These are phyloP conservation scores for Coffea canephora DNA, from an alignment of 257 asterid species.

Conservation along the genomic window DNA sequence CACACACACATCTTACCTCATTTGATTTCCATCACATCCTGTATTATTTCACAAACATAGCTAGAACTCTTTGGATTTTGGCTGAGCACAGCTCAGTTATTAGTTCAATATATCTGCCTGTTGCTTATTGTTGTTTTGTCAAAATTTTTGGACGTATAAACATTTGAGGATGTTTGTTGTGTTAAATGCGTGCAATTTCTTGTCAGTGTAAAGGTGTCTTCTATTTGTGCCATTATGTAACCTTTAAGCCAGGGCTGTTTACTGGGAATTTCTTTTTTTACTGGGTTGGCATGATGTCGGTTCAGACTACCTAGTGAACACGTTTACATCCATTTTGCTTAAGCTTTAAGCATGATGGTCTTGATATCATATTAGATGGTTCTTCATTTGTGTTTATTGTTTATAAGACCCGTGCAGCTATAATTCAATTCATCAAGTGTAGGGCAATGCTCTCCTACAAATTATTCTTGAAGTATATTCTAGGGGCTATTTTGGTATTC, in stretches of 20 bases:
- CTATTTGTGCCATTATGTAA: not conserved
- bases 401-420: not conserved
- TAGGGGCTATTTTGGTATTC: not conserved
- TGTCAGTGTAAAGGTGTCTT: not conserved
- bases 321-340: constrained; percentile 3
- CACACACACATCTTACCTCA: not conserved
- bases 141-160: not conserved
- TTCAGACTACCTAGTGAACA: not conserved
- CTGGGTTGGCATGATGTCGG: not conserved
- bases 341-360: not conserved
- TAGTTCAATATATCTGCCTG: not conserved
- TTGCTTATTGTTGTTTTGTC: not conserved
- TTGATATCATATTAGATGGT: constrained; percentile 3
- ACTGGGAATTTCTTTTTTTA: no score
- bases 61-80: not conserved
- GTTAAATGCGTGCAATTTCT: not conserved
- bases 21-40: not conserved
- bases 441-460: not conserved
- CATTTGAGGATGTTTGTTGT: not conserved
- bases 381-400: not conserved
- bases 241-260: not conserved
- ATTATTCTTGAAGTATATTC: not conserved
- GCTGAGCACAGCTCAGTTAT: not conserved
- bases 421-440: not conserved
- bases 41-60: constrained; percentile 1